Base-by-base conservation (phyloP, 140 eudicot genomes). In the Eryngium alpinum region DNA sequence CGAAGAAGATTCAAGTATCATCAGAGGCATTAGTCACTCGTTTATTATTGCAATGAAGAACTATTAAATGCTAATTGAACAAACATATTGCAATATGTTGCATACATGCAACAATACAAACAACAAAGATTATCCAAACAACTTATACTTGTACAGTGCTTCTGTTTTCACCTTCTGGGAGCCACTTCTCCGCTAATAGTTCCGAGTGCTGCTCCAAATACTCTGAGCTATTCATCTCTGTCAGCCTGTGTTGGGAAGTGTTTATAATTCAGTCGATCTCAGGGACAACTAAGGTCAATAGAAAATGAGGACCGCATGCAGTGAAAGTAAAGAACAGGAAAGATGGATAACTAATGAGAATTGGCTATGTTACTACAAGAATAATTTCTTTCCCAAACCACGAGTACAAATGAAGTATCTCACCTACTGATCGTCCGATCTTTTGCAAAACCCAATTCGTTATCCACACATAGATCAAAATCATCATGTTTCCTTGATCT, bases 151-250 rank as follows among this genome's bases (percentile, higher is more conserved):
- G 86, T 77, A 87, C 72, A 60, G 84, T 85, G 51, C 70, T 79
- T 83, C 78, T 72, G n/a, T 52, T 72, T 72, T 80, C 75, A 59
- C 73, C 77, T 78, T 82, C 84, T 10, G 49, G 57, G 59, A 59
- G 83, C 81, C 77, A 80, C 81, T 85, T 84, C 22, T 81, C 92
- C 24, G 89, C 89, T 76, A 82, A 25, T 83, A 84, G 82, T 78
- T 82, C 90, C 1, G 93, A 86, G 34, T 93, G 98, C 51, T 91
- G 93, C 84, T 93, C 93, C 60, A 90, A 85, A 86, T 91, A 93
- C 88, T 91, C 93, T n/a, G 78, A 88, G 90, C 98, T 93, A 70
- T 91, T 93, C 97, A 91, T 93, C 83, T 93, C 98, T 0, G 98
- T 93, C 77, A 93, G 77, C 86, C 98, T 93, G 93, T 71, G 81